These are phyloP conservation scores for Cubamyces sp. DNA, from an alignment of 768 basidiomycete genomes.

Conservation along the genomic window DNA sequence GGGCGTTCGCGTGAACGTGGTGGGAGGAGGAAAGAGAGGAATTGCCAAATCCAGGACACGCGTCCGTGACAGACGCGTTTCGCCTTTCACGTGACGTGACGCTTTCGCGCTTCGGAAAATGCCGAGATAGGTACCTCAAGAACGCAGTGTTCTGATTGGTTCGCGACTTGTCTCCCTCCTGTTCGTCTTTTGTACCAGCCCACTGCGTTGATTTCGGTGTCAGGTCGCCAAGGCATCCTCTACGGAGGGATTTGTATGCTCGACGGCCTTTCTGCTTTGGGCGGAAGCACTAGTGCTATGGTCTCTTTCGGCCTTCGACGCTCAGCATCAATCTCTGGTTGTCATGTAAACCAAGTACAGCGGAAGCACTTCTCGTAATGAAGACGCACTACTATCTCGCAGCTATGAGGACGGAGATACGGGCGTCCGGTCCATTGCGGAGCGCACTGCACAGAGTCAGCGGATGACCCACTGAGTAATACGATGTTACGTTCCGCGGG, in stretches of 20 bases:
- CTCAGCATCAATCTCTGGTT: not conserved
- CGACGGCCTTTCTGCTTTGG: too few species aligned
- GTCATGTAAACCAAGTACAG: not conserved
- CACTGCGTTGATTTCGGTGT: not conserved
- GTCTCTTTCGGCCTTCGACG: not conserved
- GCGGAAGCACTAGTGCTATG: not conserved
- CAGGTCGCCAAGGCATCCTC: too few species aligned
- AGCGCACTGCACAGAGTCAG: not conserved
- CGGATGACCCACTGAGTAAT: not conserved
- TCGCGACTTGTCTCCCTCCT: not conserved
- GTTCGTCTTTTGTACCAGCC: not conserved
- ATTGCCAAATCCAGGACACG: conserved; percentile 1
- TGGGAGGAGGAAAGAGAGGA: conserved; percentile 12
- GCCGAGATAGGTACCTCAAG: conserved; percentile 8
- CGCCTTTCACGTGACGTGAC: conserved; percentile 4
- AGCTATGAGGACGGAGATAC: not conserved
- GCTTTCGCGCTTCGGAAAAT: conserved; percentile 4
- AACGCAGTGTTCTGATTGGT: conserved; percentile 7
- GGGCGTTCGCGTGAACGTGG: not conserved
- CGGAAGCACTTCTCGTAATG: conserved; percentile 7
- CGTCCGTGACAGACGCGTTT: conserved; percentile 10
- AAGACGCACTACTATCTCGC: not conserved
- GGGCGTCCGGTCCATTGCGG: conserved; percentile 4
- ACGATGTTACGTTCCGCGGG: conserved; percentile 3
- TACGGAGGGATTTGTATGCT: too few species aligned